A percentile compares a stretch with the other conserved stretches of the same genome.
These are phyloP conservation scores for Trichosporon sp. DNA, from an alignment of 1,284 basidiomycete genomes.

Conservation along the genomic window DNA sequence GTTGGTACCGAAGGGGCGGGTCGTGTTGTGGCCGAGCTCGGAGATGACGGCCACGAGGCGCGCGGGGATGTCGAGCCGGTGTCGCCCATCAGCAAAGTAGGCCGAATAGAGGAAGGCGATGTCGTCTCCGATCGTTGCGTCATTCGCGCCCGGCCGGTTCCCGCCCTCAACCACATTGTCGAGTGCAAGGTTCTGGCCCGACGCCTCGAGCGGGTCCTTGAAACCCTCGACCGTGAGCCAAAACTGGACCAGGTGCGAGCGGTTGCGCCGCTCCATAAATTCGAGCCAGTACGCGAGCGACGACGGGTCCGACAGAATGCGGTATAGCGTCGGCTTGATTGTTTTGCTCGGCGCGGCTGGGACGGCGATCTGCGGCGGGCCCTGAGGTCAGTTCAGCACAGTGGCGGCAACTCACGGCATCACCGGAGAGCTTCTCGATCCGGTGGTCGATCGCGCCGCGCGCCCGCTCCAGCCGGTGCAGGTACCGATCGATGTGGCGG, in stretches of 20 bases:
- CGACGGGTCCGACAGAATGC: constrained; percentile 77
- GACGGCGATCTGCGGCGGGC: neutral
- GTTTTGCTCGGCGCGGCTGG: neutral
- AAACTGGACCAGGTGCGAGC: constrained; percentile 85
- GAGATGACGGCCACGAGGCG: constrained; percentile 24
- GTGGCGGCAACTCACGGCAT: neutral
- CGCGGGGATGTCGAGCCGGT: constrained; percentile 23
- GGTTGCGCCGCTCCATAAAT: constrained; percentile 85
- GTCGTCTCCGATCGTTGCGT: constrained; percentile 58
- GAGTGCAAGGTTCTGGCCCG: constrained; percentile 53
- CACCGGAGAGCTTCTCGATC: constrained; percentile 69
- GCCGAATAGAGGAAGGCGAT: constrained; percentile 77
- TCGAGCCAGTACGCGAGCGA: constrained; percentile 95
- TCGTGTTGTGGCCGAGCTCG: constrained; percentile 16
- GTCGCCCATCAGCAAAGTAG: constrained; percentile 61
- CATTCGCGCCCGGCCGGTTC: constrained; percentile 1
- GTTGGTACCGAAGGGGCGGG: constrained; percentile 5
- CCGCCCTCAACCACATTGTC: constrained; percentile 6
- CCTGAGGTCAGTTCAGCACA: neutral
- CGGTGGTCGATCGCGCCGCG: constrained; percentile 78
- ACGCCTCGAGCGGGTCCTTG: constrained; percentile 87
- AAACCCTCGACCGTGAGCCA: constrained; percentile 96
- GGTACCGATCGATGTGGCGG: constrained; percentile 60
- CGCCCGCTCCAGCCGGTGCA: constrained; percentile 81
- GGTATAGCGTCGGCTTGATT: constrained; percentile 37